Evolutionary conservation across 106 monocot genomes (phyloP).

Genomic region (Acorus calamus): DNA sequence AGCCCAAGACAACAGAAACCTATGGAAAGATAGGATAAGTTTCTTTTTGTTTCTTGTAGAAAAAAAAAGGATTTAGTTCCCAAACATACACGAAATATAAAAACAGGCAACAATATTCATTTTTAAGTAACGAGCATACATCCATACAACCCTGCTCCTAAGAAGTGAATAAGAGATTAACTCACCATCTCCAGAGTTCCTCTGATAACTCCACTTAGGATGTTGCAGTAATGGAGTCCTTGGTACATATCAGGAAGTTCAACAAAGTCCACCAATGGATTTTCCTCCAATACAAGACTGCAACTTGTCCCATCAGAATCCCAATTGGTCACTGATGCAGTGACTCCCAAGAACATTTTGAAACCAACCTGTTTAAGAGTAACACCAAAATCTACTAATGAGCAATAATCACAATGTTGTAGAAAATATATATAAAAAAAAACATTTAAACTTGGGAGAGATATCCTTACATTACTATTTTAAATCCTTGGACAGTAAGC

Average conservation of each 20-base stretch:
- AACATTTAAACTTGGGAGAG: background rate
- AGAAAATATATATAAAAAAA: background rate
- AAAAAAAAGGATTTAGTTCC: too few species aligned
- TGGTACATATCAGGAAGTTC: constrained; percentile 97
- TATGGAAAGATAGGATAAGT: too few species aligned
- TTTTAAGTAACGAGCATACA: too few species aligned
- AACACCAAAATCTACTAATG: background rate
- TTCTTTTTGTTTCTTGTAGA: too few species aligned
- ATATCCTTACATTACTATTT: too few species aligned
- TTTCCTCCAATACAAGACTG: constrained; percentile 92
- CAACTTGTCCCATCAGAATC: constrained; percentile 83
- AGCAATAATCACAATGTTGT: background rate
- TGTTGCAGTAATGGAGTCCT: constrained; percentile 89
- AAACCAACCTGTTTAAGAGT: constrained; percentile 70
- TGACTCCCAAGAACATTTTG: constrained; percentile 94
- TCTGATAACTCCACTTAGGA: constrained; percentile 86
- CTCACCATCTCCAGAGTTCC: constrained; percentile 94
- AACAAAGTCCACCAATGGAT: constrained; percentile 93
- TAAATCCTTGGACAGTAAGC: too few species aligned
- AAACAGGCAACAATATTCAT: too few species aligned
- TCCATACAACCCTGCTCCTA: too few species aligned
- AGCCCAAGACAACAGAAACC: too few species aligned
- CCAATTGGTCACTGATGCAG: constrained; percentile 87
- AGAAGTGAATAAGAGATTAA: background rate
- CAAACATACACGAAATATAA: too few species aligned